These are phyloP conservation scores for Calocybe gambosa DNA, from an alignment of 1,284 basidiomycete genomes.

Conservation along the genomic window DNA sequence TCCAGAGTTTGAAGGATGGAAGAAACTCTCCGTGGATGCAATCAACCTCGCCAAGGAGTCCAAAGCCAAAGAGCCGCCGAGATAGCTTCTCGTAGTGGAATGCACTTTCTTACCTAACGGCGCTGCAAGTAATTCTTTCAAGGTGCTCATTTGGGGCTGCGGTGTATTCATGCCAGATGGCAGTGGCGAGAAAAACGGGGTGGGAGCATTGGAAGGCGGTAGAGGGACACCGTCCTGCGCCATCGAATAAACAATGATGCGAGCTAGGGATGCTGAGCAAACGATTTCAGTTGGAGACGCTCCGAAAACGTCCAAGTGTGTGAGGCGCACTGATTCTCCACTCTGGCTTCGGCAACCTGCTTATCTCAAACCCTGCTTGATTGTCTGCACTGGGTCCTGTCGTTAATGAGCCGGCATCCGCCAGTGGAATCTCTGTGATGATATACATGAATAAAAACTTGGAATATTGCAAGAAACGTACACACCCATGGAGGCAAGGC, in stretches of 20 bases:
- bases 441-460: not conserved
- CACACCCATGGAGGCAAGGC: constrained; percentile 81
- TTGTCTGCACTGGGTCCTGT: constrained; percentile 66
- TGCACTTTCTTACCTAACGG: constrained; percentile 40
- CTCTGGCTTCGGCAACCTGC: constrained; percentile 55
- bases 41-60: constrained; percentile 82
- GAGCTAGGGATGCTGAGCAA: constrained; percentile 69
- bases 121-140: constrained; percentile 59
- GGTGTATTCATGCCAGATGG: constrained; percentile 59
- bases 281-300: not conserved
- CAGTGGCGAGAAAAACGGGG: constrained; percentile 59
- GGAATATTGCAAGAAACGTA: constrained; percentile 3
- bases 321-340: constrained; percentile 60
- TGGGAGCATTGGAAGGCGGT: constrained; percentile 45
- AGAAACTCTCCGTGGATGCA: constrained; percentile 86
- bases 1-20: constrained; percentile 76
- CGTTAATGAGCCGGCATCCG: constrained; percentile 64
- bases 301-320: not conserved
- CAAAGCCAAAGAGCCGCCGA: constrained; percentile 83
- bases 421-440: constrained; percentile 58
- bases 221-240: constrained; percentile 64
- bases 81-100: constrained; percentile 47
- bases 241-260: constrained; percentile 90
- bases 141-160: constrained; percentile 35
- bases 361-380: constrained; percentile 61